phyloP scores from a whole-genome alignment of 805 yeast genomes.

The Cyberlindnera xylosilytica region DNA sequence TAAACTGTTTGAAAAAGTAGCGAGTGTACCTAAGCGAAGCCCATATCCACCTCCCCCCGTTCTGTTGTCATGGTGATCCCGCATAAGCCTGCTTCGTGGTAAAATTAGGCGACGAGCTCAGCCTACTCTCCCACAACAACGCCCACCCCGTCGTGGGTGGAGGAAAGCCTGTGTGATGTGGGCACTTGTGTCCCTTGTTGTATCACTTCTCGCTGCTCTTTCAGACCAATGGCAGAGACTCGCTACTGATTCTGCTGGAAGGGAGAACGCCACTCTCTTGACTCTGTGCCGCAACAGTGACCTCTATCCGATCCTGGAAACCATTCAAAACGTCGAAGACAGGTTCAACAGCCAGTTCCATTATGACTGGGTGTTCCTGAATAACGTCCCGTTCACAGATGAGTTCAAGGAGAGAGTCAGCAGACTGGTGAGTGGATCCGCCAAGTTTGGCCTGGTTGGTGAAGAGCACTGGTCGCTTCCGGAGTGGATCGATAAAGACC shows the following conservation, averaged over 20 bases:
- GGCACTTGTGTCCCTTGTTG: neutral
- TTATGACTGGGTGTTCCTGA: slow-evolving; percentile 92
- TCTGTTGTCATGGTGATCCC: neutral
- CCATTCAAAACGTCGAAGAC: slow-evolving; percentile 43
- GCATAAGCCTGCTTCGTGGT: neutral
- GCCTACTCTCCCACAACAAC: too few species aligned
- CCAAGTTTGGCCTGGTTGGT: slow-evolving; percentile 71
- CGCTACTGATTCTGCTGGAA: too few species aligned
- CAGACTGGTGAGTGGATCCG: slow-evolving; percentile 58
- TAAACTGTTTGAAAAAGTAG: too few species aligned
- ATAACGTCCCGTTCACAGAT: slow-evolving; percentile 71
- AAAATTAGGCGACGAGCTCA: too few species aligned
- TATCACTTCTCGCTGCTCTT: neutral
- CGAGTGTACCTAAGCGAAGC: too few species aligned
- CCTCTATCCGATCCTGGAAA: slow-evolving; percentile 45
- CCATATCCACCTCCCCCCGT: too few species aligned
- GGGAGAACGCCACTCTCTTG: slow-evolving; percentile 40
- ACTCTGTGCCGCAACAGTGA: slow-evolving; percentile 62
- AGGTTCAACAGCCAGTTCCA: slow-evolving; percentile 51
- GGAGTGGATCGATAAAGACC: slow-evolving; percentile 67
- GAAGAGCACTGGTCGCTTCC: slow-evolving; percentile 87
- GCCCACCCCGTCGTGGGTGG: too few species aligned
- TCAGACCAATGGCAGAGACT: too few species aligned
- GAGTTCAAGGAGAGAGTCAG: slow-evolving; percentile 60
- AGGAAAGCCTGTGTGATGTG: too few species aligned